Percentiles rank a stretch among this genome's conserved stretches.
phyloP scores from a whole-genome alignment of 345 rosid species.

The Raphanus raphanistrum region DNA sequence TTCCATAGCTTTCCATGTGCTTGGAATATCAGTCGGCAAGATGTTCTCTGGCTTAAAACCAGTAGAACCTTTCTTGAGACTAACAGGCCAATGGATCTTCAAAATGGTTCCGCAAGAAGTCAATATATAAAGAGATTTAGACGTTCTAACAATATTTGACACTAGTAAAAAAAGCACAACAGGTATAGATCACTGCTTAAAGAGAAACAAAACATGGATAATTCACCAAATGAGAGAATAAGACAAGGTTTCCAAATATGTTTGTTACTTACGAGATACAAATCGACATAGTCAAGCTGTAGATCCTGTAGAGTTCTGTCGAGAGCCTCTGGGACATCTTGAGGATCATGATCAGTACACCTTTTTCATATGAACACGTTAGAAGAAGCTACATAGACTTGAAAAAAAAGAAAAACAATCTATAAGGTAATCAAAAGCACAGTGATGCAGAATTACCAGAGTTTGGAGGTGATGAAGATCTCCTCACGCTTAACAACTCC shows the following conservation, averaged over 20 bases:
- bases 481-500: slow-evolving; percentile 79
- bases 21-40: slow-evolving; percentile 53
- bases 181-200: neutral
- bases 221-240: too few species aligned
- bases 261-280: slow-evolving; percentile 66
- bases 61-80: slow-evolving; percentile 57
- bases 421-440: too few species aligned
- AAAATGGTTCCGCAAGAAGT: slow-evolving; percentile 5
- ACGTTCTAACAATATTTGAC: too few species aligned
- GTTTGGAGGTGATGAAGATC: slow-evolving; percentile 72
- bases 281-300: slow-evolving; percentile 70
- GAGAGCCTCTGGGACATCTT: slow-evolving; percentile 61
- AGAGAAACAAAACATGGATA: too few species aligned
- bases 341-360: slow-evolving; percentile 60
- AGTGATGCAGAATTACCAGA: slow-evolving; percentile 69
- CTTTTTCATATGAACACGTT: slow-evolving; percentile 44
- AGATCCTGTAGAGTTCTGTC: slow-evolving; percentile 62
- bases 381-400: slow-evolving; percentile 15
- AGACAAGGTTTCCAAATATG: neutral
- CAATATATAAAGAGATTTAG: neutral
- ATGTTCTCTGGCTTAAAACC: slow-evolving; percentile 63
- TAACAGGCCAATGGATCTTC: slow-evolving; percentile 87
- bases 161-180: neutral
- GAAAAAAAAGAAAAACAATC: neutral
- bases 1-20: slow-evolving; percentile 89